Evolutionary conservation across 129 eudicot genomes (phyloP), one percentile per base, ranked within the genome.

Genomic region (Lactuca sativa): DNA sequence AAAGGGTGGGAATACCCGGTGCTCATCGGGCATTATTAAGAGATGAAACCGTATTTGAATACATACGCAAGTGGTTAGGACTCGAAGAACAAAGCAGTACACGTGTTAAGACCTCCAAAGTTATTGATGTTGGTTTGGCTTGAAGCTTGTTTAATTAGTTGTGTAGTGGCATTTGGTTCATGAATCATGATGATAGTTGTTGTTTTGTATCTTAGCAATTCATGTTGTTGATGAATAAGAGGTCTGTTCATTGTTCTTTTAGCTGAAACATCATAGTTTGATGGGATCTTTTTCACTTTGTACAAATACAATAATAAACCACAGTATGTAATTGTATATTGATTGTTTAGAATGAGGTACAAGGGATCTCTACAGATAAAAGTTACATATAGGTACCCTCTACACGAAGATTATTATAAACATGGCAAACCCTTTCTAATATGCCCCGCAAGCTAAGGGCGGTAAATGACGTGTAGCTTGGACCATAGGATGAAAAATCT

Each of bases 1-100:
- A 69, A 61, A 61, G 80, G 16, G 80, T 70, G 17, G 80, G 80
- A 52, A 69, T 76, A 37, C 81, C 76, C 0, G 81, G 71, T 53
- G 66, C 75, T 63, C 81, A 77, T 14, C 53, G 66, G 14, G 64
- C 51, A 7, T 54, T 77, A 43, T 32, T 69, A 55, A 69, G 76
- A 77, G 76, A 69, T 55, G 81, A 77, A 43, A 41, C 57, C 4
- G 76, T 77, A 77, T 77, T 69, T 43, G 53, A 53, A 43, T 70
- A 77, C 81, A 34, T 69, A 69, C 34, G 43, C 0, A 77, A 77
- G 71, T 77, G 81, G 81, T 41, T 69, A 71, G 81, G 66, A 30
- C 43, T 77, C 9, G 54, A 69, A 62, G 71, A 69, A 44, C 40
- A 9, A 4, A 47, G 40, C 17, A 12, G 32, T 4, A 40, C 49